Conservation (phyloP, 768 basidiomycete genomes). For the Tremella yokohamensis region DNA sequence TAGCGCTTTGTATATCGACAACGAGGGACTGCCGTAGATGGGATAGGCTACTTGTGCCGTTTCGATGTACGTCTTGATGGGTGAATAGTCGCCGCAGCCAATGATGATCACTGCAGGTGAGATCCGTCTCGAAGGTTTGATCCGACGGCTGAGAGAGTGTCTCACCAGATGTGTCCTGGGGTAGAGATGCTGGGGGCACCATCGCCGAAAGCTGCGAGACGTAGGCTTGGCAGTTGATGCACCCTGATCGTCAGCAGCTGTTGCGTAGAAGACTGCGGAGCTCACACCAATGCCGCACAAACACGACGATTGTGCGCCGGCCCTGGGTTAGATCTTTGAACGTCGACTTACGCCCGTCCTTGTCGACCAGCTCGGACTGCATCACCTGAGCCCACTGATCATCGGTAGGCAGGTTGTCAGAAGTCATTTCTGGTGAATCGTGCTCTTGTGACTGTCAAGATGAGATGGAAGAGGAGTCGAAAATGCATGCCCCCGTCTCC, state of each 20-base stretch:
- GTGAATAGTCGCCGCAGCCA: constrained; percentile 28
- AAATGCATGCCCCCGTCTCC: too few relatives aligned
- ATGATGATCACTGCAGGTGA: constrained; percentile 27
- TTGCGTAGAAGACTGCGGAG: not conserved
- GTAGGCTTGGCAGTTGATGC: not conserved
- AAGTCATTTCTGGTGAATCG: too few relatives aligned
- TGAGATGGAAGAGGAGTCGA: too few relatives aligned
- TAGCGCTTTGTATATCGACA: constrained; percentile 28
- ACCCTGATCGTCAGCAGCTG: not conserved
- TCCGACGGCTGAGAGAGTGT: not conserved
- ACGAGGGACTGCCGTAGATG: constrained; percentile 31
- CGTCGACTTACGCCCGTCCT: constrained; percentile 8
- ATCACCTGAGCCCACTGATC: constrained; percentile 2
- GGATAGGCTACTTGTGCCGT: constrained; percentile 23
- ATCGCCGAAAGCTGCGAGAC: not conserved
- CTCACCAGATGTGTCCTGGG: not conserved
- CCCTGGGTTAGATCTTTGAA: constrained; percentile 9
- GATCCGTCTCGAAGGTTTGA: not conserved
- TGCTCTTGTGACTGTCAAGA: too few relatives aligned
- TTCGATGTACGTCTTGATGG: constrained; percentile 27
- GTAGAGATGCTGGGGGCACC: not conserved
- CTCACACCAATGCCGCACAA: constrained; percentile 23
- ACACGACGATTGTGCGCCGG: constrained; percentile 9
- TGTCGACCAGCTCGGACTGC: constrained; percentile 7
- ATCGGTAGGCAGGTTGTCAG: not conserved